These are phyloP conservation scores for Myotisia sp. DNA, from an alignment of 2,329 filamentous ascomycete genomes.

Conservation along the genomic window DNA sequence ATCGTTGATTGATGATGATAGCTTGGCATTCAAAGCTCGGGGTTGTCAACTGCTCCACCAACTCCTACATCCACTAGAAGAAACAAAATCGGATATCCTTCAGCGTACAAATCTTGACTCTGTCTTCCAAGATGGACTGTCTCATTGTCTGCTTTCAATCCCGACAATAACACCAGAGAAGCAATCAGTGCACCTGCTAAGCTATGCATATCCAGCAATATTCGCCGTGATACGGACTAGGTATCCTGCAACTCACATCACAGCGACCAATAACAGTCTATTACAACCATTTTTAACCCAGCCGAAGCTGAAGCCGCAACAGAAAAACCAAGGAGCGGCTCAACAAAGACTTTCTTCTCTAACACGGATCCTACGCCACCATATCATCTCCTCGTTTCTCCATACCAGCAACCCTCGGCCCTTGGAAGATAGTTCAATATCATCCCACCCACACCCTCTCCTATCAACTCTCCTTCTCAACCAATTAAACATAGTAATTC, in stretches of 20 bases:
- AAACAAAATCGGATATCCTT: constrained; percentile 27
- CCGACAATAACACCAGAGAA: constrained; percentile 61
- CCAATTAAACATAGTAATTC: constrained; percentile 18
- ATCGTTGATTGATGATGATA: constrained; percentile 31
- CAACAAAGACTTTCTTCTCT: constrained; percentile 16
- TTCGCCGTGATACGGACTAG: constrained; percentile 40
- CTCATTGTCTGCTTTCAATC: constrained; percentile 58
- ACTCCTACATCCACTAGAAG: constrained; percentile 23
- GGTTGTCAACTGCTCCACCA: constrained; percentile 26
- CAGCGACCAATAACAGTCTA: too few relatives aligned
- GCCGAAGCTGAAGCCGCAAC: constrained; percentile 4
- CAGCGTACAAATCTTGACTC: constrained; percentile 30
- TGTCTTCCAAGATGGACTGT: constrained; percentile 33
- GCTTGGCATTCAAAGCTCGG: constrained; percentile 22
- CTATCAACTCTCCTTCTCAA: constrained; percentile 36
- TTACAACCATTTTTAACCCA: constrained; percentile 1
- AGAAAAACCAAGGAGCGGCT: constrained; percentile 12
- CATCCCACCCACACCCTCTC: constrained; percentile 27
- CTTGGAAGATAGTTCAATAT: constrained; percentile 33
- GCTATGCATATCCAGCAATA: constrained; percentile 52
- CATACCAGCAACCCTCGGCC: constrained; percentile 34
- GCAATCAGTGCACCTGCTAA: constrained; percentile 53
- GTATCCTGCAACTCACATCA: constrained; percentile 13
- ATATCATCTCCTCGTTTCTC: constrained; percentile 26
- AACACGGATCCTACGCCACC: constrained; percentile 20